Evolutionary conservation across 257 asterid species (phyloP).

Genomic region (Fraxinus excelsior): DNA sequence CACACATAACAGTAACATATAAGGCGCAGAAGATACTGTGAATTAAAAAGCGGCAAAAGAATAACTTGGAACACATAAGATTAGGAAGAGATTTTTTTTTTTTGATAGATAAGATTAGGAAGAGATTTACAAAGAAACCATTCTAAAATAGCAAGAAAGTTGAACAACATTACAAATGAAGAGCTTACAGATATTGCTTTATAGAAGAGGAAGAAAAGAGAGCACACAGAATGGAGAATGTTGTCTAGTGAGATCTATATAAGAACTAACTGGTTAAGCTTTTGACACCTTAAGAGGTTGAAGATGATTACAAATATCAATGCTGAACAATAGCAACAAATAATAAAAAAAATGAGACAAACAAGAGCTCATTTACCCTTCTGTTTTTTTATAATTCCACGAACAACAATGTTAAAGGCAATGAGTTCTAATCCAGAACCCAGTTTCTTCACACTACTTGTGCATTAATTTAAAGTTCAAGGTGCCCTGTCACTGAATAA

Average conservation of each 20-base stretch:
- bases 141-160: background rate
- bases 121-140: background rate
- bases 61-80: background rate
- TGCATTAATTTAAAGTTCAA: background rate
- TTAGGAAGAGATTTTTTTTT: conserved; percentile 1
- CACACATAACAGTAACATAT: background rate
- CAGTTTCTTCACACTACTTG: conserved; percentile 3
- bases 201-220: background rate
- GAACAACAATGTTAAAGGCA: background rate
- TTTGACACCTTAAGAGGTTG: background rate
- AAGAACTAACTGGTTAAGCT: background rate
- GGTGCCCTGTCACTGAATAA: background rate
- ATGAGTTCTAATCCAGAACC: background rate
- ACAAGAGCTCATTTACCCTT: background rate
- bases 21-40: background rate
- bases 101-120: background rate
- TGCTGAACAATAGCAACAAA: background rate
- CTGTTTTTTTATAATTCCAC: background rate
- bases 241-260: background rate
- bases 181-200: background rate
- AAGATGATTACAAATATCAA: background rate
- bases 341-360: background rate
- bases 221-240: background rate
- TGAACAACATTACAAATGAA: background rate
- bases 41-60: background rate